These are phyloP conservation scores for Eucalyptus lansdowneana DNA, from an alignment of 345 rosid species.

Conservation along the genomic window DNA sequence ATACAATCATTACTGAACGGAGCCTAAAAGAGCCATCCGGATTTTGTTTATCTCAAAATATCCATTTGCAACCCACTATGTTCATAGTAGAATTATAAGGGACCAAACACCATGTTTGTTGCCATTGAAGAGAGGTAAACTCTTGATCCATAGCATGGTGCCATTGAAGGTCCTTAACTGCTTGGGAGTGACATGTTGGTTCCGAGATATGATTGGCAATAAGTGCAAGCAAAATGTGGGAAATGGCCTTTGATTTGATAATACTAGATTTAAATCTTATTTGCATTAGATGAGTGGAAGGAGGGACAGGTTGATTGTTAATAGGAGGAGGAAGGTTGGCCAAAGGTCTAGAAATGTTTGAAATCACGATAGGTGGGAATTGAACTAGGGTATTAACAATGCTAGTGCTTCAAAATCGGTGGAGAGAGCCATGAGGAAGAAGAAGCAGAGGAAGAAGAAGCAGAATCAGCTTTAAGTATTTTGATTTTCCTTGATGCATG, in stretches of 20 bases:
- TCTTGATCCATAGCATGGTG: background rate
- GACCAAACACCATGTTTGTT: background rate
- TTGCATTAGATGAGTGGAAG: background rate
- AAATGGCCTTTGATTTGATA: background rate
- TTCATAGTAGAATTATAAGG: background rate
- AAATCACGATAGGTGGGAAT: background rate
- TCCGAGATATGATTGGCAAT: background rate
- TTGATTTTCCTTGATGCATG: background rate
- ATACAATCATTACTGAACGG: too few relatives aligned
- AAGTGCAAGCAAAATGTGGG: background rate
- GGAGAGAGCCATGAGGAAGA: background rate
- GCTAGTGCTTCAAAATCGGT: background rate
- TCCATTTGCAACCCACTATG: background rate
- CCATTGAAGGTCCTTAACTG: background rate
- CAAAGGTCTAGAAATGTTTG: background rate
- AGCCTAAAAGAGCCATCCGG: background rate
- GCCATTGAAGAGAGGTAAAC: background rate
- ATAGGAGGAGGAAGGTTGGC: background rate
- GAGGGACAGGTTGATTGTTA: background rate
- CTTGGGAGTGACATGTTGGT: background rate
- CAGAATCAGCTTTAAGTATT: too few relatives aligned
- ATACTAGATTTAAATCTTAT: background rate
- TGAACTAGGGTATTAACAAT: background rate
- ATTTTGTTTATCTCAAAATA: background rate
- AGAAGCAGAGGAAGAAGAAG: background rate